Evolutionary conservation across 768 basidiomycete species (phyloP), one percentile per base, ranked within the genome.

Genomic region (Serendipita vermifera): DNA sequence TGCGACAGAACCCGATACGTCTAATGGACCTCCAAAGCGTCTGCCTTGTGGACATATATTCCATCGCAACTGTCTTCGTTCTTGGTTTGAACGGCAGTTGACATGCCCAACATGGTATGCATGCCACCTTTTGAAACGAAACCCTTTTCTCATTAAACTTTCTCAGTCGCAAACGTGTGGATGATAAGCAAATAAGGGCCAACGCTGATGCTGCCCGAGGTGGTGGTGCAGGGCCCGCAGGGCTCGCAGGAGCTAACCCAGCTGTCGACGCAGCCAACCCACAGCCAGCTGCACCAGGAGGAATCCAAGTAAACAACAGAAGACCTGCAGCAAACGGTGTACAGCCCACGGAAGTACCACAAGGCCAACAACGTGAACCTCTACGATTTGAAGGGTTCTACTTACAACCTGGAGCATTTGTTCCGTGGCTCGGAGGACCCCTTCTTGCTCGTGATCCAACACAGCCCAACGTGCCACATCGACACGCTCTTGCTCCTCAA

Each of bases 71-170:
- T 99, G 96, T 69, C 77, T 99, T 60, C 78, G 91, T 36, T 93
- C 90, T 20, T 99, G 96, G 96, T 77, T 99, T 26, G 96, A 99
- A 69, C 78, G 96, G 39, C 96, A 99, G 68, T 96, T 98, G 69
- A 98, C 88, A 62, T 99, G 96, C 67, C 96, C 96, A 1, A 99
- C 96, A 38, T 99, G 94, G 94, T 94, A 51, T 69, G 83, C 68
- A 20, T 9, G 32, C 20, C 57, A 57, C 48, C 14, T 29, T 3
- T 31, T 35, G 22, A 15, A 51, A 32, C 41, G 59, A 46, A 55
- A 33, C 15, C 14, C 20, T 54, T 22, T n/a, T 15, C 7, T 22
- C 38, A 33, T 36, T 58, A 36, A 58, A 46, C 15, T 55, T 11
- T 1, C 39, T n/a, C 57, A 88, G 87, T 65, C 85, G 87, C 55